Conservation (phyloP, 2,329 filamentous ascomycete genomes). For the Alternaria brassicicola region DNA sequence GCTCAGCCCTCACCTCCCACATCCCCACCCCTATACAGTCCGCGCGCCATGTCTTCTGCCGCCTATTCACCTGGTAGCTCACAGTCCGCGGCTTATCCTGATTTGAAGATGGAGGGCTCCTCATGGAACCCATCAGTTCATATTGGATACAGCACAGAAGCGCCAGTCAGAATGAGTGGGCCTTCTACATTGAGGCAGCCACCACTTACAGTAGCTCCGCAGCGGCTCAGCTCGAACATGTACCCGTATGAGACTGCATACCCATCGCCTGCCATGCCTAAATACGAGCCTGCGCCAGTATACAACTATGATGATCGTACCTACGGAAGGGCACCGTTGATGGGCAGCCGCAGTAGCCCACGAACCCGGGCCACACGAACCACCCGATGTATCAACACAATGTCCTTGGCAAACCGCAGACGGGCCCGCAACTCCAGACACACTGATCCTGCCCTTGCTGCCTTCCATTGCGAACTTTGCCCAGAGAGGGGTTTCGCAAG, state of each 20-base stretch:
- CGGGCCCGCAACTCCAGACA: slow-evolving; percentile 23
- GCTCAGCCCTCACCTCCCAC: slow-evolving; percentile 43
- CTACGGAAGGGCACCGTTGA: slow-evolving; percentile 18
- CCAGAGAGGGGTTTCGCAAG: slow-evolving; percentile 76
- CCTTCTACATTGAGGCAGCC: slow-evolving; percentile 23
- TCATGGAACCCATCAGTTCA: slow-evolving; percentile 36
- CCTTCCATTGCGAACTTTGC: slow-evolving; percentile 73
- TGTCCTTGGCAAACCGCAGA: slow-evolving; percentile 7
- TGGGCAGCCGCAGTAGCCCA: slow-evolving; percentile 21
- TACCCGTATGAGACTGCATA: slow-evolving; percentile 37
- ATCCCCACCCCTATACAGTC: slow-evolving; percentile 36
- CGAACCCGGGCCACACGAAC: slow-evolving; percentile 6
- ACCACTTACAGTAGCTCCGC: slow-evolving; percentile 42
- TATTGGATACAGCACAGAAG: slow-evolving; percentile 15
- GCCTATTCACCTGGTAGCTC: slow-evolving; percentile 43
- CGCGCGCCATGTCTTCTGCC: slow-evolving; percentile 42
- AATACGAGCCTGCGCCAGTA: slow-evolving; percentile 23
- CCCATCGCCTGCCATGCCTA: slow-evolving; percentile 25
- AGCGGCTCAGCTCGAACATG: slow-evolving; percentile 31
- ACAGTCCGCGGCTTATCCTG: slow-evolving; percentile 31
- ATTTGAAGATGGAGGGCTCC: slow-evolving; percentile 37
- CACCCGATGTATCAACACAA: slow-evolving; percentile 4
- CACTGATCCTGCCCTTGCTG: slow-evolving; percentile 40
- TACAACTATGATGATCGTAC: slow-evolving; percentile 20
- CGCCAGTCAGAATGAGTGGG: slow-evolving; percentile 15